Conservation (phyloP, 306 rosid genomes). For the Inga oerstediana region DNA sequence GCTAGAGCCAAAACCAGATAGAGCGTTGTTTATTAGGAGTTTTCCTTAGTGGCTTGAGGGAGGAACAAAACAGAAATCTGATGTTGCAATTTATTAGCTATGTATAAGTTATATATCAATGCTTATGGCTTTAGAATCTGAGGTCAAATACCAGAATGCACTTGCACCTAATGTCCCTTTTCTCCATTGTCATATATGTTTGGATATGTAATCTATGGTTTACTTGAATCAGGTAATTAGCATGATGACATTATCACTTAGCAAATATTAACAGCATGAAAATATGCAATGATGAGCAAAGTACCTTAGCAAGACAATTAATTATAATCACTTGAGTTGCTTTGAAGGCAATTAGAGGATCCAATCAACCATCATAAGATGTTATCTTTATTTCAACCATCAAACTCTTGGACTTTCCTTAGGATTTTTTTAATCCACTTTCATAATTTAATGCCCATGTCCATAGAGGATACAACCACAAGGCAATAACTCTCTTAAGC, state of each 20-base stretch:
- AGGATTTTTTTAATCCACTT: not conserved
- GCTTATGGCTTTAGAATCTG: not conserved
- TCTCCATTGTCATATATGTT: not conserved
- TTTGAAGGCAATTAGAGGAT: not conserved
- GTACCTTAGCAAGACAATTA: not conserved
- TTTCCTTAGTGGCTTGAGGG: too few relatives aligned
- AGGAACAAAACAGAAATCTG: too few relatives aligned
- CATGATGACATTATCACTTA: not conserved
- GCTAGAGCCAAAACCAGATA: too few relatives aligned
- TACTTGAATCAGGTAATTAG: not conserved
- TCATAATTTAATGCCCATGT: not conserved
- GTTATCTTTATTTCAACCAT: not conserved
- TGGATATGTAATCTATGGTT: not conserved
- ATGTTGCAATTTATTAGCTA: not conserved
- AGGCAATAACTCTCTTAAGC: conserved; percentile 15
- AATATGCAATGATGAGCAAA: conserved; percentile 5
- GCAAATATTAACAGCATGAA: not conserved
- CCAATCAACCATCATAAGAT: not conserved
- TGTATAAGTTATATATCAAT: not conserved
- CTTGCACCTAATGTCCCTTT: not conserved
- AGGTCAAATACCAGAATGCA: not conserved
- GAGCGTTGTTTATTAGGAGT: too few relatives aligned
- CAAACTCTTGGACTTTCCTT: not conserved
- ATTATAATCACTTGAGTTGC: not conserved
- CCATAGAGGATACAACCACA: not conserved